Base-by-base conservation (phyloP, 1,284 basidiomycete genomes). In the Ustilago loliicola region DNA sequence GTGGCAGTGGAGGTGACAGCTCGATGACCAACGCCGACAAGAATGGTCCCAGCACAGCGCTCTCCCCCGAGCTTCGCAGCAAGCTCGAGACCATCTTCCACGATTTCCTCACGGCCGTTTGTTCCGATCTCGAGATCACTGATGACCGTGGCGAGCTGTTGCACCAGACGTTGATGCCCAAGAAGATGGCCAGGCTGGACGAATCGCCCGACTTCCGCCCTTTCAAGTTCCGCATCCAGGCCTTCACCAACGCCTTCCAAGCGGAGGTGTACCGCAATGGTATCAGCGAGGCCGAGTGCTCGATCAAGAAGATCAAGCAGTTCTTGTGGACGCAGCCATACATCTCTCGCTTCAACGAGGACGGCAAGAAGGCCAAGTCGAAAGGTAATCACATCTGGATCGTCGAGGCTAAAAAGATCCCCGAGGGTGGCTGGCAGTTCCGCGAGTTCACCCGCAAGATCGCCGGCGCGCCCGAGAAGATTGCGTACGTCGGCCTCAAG, bases 311-410 rank as follows among this genome's bases (percentile, higher is more conserved):
- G 72, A 92, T 98, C 87, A 94, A 96, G 80, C 94, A 95, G 84
- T 99, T 97, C 88, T 91, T 99, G 54, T 99, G 97, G 97, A 88
- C 93, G 89, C 89, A 90, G 79, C 92, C 93, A 27, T 93, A 93
- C 84, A 99, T 99, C 84, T 93, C 96, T 52, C 93, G 97, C 30
- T 99, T 96, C 90, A 99, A 99, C 87, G 95, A 98, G 84, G 97
- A 99, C 87, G 97, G 85, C 55, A 98, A 98, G 88, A 99, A 99
- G 88, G 94, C 96, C 36, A 99, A 99, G 88, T 96, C 95, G 61
- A 98, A 98, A 89, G 97, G 97, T 60, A 99, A 99, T 87, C 96
- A 99, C 85, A 97, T 99, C 79, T 99, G 97, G 97, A 96, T 96
- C 85, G 93, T 99, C 57, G 95, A 98, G 82, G 97, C 95, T 21